These are phyloP conservation scores for Diaporthe vaccinii DNA, from an alignment of 2,329 filamentous ascomycete genomes.

Conservation along the genomic window DNA sequence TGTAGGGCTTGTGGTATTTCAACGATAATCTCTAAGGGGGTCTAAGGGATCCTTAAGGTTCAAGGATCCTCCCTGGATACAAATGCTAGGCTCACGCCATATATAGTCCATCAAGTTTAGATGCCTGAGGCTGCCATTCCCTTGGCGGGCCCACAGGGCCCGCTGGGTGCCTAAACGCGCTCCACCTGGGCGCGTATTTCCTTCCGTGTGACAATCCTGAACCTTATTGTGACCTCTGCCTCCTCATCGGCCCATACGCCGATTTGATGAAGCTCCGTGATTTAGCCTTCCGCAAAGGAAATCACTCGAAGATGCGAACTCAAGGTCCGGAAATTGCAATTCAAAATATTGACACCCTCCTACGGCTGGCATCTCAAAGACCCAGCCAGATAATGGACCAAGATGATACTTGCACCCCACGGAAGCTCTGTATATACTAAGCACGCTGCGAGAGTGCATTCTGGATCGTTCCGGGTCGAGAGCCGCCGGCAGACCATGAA, in stretches of 20 bases:
- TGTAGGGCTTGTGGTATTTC: too few species aligned
- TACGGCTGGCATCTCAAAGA: not conserved
- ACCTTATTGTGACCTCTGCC: conserved; percentile 12
- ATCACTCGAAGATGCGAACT: not conserved
- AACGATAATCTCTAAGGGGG: too few species aligned
- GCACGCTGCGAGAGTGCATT: not conserved
- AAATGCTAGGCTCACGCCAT: too few species aligned
- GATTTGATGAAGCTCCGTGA: not conserved
- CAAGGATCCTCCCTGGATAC: too few species aligned
- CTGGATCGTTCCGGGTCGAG: not conserved
- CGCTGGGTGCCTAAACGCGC: too few species aligned
- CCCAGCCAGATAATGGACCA: not conserved
- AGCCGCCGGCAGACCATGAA: not conserved
- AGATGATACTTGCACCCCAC: not conserved
- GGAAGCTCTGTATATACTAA: not conserved
- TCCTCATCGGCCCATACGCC: conserved; percentile 1
- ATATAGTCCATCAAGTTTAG: too few species aligned
- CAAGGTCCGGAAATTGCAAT: not conserved
- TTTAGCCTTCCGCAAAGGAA: not conserved
- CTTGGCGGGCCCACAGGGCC: too few species aligned
- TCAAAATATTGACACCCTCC: not conserved
- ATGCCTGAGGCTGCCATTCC: too few species aligned
- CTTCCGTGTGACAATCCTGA: too few species aligned
- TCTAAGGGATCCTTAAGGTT: too few species aligned
- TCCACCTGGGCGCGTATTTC: too few species aligned